Evolutionary conservation across 2,329 filamentous ascomycete genomes (phyloP), one percentile per base, ranked within the genome.

Genomic region (Fusarium chaquense): DNA sequence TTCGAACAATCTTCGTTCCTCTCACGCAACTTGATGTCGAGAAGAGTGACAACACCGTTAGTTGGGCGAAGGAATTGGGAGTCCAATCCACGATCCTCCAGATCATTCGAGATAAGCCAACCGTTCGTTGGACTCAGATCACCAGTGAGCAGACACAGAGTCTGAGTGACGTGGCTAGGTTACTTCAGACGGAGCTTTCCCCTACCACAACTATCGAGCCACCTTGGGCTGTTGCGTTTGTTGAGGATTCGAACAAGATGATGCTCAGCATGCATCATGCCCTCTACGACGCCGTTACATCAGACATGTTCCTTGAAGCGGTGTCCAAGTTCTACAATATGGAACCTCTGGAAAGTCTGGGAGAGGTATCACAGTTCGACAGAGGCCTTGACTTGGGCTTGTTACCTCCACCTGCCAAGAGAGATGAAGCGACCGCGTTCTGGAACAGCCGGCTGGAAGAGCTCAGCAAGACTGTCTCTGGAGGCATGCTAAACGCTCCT

Each of bases 261-360:
- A 68, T 68, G 59, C 45, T 68, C 3, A 68, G 65, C 5, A 68
- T 68, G 53, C 65, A 69, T 10, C 65, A 68, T 6, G 22, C 59
- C 0, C 53, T 68, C 2, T 61, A 68, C 10, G 65, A 69, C 1
- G 59, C 43, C 0, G 44, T 61, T 11, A 20, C 47, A 12, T 43
- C 61, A 15, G 12, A 50, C 9, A 5, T 41, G 6, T 55, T 62
- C 16, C 54, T 68, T 1, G 49, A 68, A 2, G 44, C 40, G 0
- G 59, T 65, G 5, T 33, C 59, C 7, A 65, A 43, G 13, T 6
- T 68, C 15, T 68, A 68, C n/a, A 11, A 47, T 8, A 62, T 62
- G 60, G 47, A 62, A 5, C 18, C 58, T 7, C 2, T 62, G 28
- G 47, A 62, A 3, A 18, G 28, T 3, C 2, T 62, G 1, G 13